phyloP scores from a whole-genome alignment of 177 flowering plant genomes.

The Vitis hybrid region DNA sequence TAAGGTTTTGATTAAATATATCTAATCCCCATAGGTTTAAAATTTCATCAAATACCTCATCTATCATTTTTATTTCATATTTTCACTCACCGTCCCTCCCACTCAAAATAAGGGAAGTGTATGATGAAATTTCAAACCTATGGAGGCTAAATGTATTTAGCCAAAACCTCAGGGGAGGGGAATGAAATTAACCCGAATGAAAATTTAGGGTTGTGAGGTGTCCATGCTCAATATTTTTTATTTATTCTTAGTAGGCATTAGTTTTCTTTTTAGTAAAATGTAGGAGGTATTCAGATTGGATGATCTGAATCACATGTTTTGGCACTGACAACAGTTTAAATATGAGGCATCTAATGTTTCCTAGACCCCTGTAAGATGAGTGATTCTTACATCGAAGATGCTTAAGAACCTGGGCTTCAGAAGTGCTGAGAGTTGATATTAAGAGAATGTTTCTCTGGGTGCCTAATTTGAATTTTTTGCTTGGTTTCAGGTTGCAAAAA shows the following conservation, averaged over 20 bases:
- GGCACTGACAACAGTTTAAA: neutral
- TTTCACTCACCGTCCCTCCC: too few relatives aligned
- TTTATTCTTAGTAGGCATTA: too few relatives aligned
- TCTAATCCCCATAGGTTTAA: too few relatives aligned
- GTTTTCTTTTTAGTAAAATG: neutral
- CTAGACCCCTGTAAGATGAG: neutral
- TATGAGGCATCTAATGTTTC: neutral
- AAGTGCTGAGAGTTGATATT: neutral
- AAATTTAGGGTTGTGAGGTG: neutral
- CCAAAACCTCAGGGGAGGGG: too few relatives aligned
- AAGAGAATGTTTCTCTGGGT: too few relatives aligned
- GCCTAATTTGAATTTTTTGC: neutral
- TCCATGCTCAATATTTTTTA: neutral
- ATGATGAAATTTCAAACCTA: too few relatives aligned
- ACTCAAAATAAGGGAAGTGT: too few relatives aligned
- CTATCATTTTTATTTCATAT: too few relatives aligned
- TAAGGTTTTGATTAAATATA: too few relatives aligned
- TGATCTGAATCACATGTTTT: neutral
- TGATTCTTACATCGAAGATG: neutral
- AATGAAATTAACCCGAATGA: neutral
- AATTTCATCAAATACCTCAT: too few relatives aligned
- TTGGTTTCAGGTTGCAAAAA: constrained; percentile 52
- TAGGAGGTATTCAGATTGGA: neutral
- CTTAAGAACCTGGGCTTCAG: neutral
- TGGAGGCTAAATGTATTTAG: too few relatives aligned